Evolutionary conservation across 768 basidiomycete species (phyloP), one percentile per base, ranked within the genome.

Genomic region (Russula foetens): DNA sequence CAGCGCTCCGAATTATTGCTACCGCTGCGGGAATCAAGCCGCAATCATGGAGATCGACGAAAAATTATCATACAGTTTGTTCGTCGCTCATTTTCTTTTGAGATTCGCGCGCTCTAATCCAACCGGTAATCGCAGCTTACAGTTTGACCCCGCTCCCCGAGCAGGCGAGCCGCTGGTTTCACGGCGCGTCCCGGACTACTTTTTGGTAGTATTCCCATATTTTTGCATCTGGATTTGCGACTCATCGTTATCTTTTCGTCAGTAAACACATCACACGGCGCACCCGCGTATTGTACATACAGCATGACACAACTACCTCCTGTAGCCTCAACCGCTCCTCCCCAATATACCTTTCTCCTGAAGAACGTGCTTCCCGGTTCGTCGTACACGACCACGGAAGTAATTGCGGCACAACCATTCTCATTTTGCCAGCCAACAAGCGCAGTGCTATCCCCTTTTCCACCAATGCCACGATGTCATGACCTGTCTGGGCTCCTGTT

Each of bases 1-100:
- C 80, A 98, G 95, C 66, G 97, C 97, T 67, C 97, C 97, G 45
- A 99, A 99, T 77, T 99, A 98, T 75, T 99, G 96, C 76, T 99
- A 99, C 79, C 82, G 97, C 72, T 99, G 97, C 72, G 97, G 97
- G 56, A 99, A 99, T 74, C 97, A 98, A 71, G 97, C 97, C 57
- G 97, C 97, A 52, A 99, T 99, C 73, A 96, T 99, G 86, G 97
- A 99, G 75, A 97, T 99, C 74, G 97, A 99, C 75, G 91, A 93
- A 84, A 93, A 93, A 81, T 79, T 92, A 84, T 90, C 90, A 56
- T 92, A 92, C 75, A 91, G 87, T 77, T 92, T 92, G 90, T 90
- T 68, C 53, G 88, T 82, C n/a, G 24, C 21, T 5, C 46, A n/a
- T n/a, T 53, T 28, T 39, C 28, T 35, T 64, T 47, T 56, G 53